Conservation (phyloP, 345 rosid genomes). For the Heritiera littoralis region DNA sequence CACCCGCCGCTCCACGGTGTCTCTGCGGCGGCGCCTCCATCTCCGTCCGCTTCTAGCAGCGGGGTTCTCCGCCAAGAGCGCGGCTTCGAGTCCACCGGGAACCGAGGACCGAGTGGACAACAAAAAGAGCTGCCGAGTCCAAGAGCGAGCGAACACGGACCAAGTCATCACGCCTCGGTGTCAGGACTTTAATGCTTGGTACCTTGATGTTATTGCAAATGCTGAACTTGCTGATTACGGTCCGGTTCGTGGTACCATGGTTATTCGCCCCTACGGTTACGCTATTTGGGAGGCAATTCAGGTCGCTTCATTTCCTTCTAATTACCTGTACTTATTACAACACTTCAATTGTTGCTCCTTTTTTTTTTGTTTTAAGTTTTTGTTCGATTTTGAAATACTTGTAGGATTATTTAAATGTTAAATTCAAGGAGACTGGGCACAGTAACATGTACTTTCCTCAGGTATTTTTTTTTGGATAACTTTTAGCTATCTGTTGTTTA, state of each 20-base stretch:
- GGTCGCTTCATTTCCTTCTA: constrained; percentile 41
- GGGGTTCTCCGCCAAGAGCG: constrained; percentile 53
- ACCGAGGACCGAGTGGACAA: constrained; percentile 48
- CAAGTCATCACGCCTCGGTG: constrained; percentile 79
- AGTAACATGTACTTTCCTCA: constrained; percentile 97
- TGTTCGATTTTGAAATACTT: constrained; percentile 11
- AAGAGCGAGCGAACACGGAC: constrained; percentile 41
- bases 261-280: constrained; percentile 89
- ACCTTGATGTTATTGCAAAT: constrained; percentile 80
- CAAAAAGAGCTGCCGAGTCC: constrained; percentile 30
- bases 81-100: constrained; percentile 53
- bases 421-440: constrained; percentile 96
- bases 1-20: constrained; percentile 38
- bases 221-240: constrained; percentile 97
- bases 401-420: constrained; percentile 86
- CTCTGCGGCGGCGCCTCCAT: constrained; percentile 34
- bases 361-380: neutral
- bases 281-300: constrained; percentile 98
- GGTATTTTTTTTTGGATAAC: constrained; percentile 34
- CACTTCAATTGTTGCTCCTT: neutral
- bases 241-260: constrained; percentile 97
- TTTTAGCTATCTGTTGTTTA: neutral
- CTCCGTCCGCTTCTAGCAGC: constrained; percentile 34
- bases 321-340: neutral
- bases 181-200: constrained; percentile 94